Evolutionary conservation across 371 early-diverging fungal species (phyloP), one percentile per base, ranked within the genome.

Genomic region (Conidiobolus coronatus): DNA sequence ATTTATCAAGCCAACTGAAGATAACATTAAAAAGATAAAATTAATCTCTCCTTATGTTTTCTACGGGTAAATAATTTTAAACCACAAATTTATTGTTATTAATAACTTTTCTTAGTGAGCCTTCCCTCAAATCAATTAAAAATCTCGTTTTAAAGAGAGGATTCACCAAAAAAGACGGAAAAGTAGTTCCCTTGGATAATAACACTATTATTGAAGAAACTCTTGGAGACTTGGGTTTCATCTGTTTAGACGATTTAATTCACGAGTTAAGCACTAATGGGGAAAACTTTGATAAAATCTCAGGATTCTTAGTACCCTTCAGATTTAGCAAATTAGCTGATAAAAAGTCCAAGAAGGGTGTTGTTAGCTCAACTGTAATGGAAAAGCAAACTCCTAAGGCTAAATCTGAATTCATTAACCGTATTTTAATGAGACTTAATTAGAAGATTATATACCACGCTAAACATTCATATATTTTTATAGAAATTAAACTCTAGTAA

Each of bases 241-340:
- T 45, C n/a, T 45, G 45, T 36, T n/a, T 45, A 15, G 45, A 45
- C 15, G 45, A 45, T 45, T 45, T 45, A 36, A 22, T 45, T 36
- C 45, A 45, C 22, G 45, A 45, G n/a, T 33, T 45, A 13, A 6
- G 33, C 13, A 45, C 45, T 20, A 12, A 33, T 18, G 45, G 45
- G 13, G 36, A 35, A 9, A 45, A 45, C 17, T 45, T 45, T 45
- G 36, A 45, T 3, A 21, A 13, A 11, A 36, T 45, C 13, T 23
- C 45, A 11, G 36, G 18, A 24, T 45, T 45, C 20, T 21, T 45
- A 20, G 45, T 12, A 2, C 45, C 45, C 9, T 45, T 45, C 21
- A 33, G 20, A 12, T 45, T 45, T 17, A 7, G 15, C 2, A 45
- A 17, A 12, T 17, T 21, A 8, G 29, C 15, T 33, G 21, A 24